phyloP scores from a whole-genome alignment of 2,329 filamentous ascomycete genomes.

The Pyrenophora tritici-repentis region DNA sequence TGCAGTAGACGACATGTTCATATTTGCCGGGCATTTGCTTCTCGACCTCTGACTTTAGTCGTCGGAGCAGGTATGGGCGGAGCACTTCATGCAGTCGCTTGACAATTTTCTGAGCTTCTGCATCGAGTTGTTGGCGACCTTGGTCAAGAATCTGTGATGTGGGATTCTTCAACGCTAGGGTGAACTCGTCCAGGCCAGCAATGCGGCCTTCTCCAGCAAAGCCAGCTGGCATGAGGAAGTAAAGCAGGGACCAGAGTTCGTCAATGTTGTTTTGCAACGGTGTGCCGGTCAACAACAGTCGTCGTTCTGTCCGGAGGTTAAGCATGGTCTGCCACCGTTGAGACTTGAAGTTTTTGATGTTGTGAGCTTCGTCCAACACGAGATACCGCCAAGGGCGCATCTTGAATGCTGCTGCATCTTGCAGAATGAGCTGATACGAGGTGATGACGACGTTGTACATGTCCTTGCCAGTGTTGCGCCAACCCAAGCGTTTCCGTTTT shows the following conservation, averaged over 20 bases:
- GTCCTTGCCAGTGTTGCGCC: constrained; percentile 78
- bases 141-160: constrained; percentile 96
- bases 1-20: constrained; percentile 94
- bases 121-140: constrained; percentile 89
- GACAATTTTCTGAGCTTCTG: constrained; percentile 89
- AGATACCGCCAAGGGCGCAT: constrained; percentile 95
- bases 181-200: constrained; percentile 92
- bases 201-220: constrained; percentile 85
- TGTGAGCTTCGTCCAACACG: constrained; percentile 97
- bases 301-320: constrained; percentile 86
- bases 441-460: constrained; percentile 97
- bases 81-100: constrained; percentile 92
- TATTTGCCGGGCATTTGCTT: constrained; percentile 99
- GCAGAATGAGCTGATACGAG: constrained; percentile 92
- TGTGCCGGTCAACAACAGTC: constrained; percentile 88
- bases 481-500: constrained; percentile 86
- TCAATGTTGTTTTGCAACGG: constrained; percentile 96
- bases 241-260: constrained; percentile 94
- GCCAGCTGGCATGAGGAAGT: constrained; percentile 92
- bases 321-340: constrained; percentile 95
- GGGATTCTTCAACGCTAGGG: constrained; percentile 92
- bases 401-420: constrained; percentile 93
- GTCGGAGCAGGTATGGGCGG: constrained; percentile 85
- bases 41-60: constrained; percentile 94
- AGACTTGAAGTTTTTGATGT: constrained; percentile 99